Base-by-base conservation (phyloP, 371 early-diverging fungal species). In the Rhizopus microsporus region DNA sequence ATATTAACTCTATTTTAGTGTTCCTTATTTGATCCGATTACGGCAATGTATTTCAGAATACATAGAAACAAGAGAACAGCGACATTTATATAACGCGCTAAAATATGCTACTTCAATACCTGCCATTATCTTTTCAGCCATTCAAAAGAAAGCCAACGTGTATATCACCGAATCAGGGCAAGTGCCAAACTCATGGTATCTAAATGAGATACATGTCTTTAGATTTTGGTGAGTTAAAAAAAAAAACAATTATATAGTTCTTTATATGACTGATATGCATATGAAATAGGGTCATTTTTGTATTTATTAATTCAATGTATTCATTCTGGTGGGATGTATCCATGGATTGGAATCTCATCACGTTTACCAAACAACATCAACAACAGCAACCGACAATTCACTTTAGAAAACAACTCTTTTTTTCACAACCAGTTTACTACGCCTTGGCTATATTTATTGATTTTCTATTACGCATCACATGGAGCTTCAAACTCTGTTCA, bases 291-390 rank as follows among this genome's bases (percentile, higher is more conserved):
- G 72, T 93, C 33, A 54, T 88, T 35, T 85, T 87, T 38, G 89
- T 91, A 0, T 73, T 90, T 35, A 65, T 95, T 56, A 95, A 96
- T 71, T 92, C 96, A 32, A 75, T 92, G 53, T 96, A 90, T 72
- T 94, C 94, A 2, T 89, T 94, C 53, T 95, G 94, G 78, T 96
- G 97, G 98, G 97, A 96, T 71, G 80, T 96, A 23, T 82, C 85
- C 23, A 85, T 93, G 70, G 97, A 96, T 72, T 96, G 96, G 96
- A 84, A 83, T 31, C 70, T 96, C 16, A 80, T 90, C 13, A 56
- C 57, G 29, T 23, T 73, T 45, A 52, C 65, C 9, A 52, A 53
- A 3, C 57, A 54, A 37, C 56, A 56, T 10, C 54, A 42, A n/a
- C 57, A 47, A 3, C 15, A 59, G 8, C 72, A 74, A 16, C 61